These are phyloP conservation scores for Aspergillus nidulans DNA, from an alignment of 495 filamentous ascomycete genomes.

Conservation along the genomic window DNA sequence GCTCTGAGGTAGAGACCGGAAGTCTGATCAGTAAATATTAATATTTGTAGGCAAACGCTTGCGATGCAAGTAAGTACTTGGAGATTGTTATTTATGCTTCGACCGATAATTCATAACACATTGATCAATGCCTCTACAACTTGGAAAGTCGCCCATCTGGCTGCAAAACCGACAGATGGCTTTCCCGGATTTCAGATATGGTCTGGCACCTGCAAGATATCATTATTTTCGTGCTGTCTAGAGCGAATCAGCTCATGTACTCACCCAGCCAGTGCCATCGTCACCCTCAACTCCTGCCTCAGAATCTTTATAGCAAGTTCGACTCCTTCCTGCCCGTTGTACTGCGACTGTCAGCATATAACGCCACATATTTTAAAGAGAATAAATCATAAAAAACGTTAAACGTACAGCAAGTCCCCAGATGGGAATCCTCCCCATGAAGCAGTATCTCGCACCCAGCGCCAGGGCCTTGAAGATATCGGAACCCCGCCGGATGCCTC, in stretches of 20 bases:
- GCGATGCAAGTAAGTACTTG: too few species aligned
- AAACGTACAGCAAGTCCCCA: conserved; percentile 55
- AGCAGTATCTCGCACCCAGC: conserved; percentile 76
- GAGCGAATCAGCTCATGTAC: not conserved
- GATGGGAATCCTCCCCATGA: conserved; percentile 75
- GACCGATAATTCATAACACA: too few species aligned
- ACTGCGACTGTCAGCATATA: conserved; percentile 21
- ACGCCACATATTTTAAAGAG: not conserved
- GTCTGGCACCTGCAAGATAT: conserved; percentile 16
- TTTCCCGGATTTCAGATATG: conserved; percentile 29
- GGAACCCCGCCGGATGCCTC: conserved; percentile 79
- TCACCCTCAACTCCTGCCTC: conserved; percentile 33
- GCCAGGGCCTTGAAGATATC: conserved; percentile 95
- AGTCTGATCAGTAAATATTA: too few species aligned
- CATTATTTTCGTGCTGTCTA: too few species aligned
- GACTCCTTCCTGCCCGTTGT: conserved; percentile 38
- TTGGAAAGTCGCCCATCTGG: conserved; percentile 27
- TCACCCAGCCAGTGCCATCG: conserved; percentile 37
- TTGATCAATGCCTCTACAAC: too few species aligned
- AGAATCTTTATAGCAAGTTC: conserved; percentile 35
- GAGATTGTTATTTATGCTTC: too few species aligned
- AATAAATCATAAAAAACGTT: too few species aligned
- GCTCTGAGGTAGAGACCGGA: too few species aligned
- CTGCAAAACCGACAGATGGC: conserved; percentile 25
- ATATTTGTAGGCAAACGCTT: too few species aligned